Conservation (phyloP, 176 grass and related monocot genomes). For the Olyra latifolia region DNA sequence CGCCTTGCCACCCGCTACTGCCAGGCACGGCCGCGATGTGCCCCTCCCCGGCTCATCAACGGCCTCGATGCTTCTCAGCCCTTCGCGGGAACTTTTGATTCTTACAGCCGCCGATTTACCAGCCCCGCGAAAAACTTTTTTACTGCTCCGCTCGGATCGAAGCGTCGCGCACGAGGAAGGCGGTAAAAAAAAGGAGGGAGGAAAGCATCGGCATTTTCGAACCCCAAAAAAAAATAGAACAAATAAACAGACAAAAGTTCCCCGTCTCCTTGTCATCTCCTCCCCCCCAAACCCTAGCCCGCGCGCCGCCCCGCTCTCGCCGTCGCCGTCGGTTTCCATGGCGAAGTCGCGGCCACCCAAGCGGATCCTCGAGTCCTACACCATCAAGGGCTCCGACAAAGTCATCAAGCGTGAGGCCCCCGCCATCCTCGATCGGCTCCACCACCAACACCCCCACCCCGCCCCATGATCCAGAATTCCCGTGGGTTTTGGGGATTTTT, state of each 20-base stretch:
- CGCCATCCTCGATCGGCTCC: background rate
- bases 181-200: constrained; percentile 5
- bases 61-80: too few species aligned
- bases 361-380: constrained; percentile 79
- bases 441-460: too few species aligned
- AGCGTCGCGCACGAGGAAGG: background rate
- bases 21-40: too few species aligned
- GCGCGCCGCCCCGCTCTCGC: background rate
- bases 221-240: background rate
- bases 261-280: constrained; percentile 1
- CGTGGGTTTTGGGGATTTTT: background rate
- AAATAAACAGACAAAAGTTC: constrained; percentile 2
- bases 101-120: constrained; percentile 19
- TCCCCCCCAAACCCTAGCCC: constrained; percentile 51
- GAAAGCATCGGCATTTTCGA: background rate
- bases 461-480: constrained; percentile 20
- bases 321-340: constrained; percentile 44
- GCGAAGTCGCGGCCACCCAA: constrained; percentile 75
- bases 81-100: background rate
- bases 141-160: background rate
- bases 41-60: too few species aligned
- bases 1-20: too few species aligned
- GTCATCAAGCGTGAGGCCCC: constrained; percentile 74
- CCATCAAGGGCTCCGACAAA: constrained; percentile 90
- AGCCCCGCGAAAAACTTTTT: background rate